Percentiles rank a stretch among this genome's conserved stretches.
Conservation (phyloP, 108 stramenopile genomes). For the Nitzschia palea region DNA sequence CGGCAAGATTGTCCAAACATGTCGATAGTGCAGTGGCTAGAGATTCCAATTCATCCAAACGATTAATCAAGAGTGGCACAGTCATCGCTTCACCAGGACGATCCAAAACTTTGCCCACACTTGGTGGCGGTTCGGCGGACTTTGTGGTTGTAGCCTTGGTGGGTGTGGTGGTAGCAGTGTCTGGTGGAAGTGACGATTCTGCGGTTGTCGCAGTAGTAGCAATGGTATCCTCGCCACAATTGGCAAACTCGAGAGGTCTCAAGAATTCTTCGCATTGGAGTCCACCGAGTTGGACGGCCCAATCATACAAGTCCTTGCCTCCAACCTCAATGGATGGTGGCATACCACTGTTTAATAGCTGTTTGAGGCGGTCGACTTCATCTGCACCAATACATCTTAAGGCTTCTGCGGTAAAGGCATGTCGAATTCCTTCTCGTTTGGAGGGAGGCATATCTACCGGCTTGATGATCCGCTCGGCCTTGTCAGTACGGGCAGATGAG, state of each 20-base stretch:
- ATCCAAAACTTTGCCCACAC: constrained; percentile 1
- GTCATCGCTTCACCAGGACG: constrained; percentile 26
- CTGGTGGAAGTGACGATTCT: not conserved
- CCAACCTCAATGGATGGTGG: constrained; percentile 61
- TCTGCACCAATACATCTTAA: constrained; percentile 81
- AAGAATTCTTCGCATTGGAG: constrained; percentile 58
- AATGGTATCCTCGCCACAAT: constrained; percentile 8
- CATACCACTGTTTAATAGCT: constrained; percentile 76
- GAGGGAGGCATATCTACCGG: constrained; percentile 63
- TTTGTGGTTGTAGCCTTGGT: not conserved
- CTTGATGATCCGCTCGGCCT: constrained; percentile 15
- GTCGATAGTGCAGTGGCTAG: constrained; percentile 52
- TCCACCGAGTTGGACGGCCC: constrained; percentile 77
- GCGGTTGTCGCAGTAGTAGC: not conserved
- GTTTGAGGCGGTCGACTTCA: constrained; percentile 67
- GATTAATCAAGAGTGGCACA: constrained; percentile 36
- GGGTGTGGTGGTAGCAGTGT: not conserved
- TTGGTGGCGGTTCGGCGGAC: not conserved
- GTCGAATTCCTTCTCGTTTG: constrained; percentile 74
- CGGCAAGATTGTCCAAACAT: constrained; percentile 72
- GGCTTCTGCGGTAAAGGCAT: constrained; percentile 87
- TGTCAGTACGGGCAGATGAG: not conserved
- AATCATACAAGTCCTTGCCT: constrained; percentile 64
- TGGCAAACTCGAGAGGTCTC: constrained; percentile 28
- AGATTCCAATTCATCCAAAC: constrained; percentile 52